Evolutionary conservation across 192 early-diverging fungal species (phyloP).

Genomic region (Coemansia reversa): DNA sequence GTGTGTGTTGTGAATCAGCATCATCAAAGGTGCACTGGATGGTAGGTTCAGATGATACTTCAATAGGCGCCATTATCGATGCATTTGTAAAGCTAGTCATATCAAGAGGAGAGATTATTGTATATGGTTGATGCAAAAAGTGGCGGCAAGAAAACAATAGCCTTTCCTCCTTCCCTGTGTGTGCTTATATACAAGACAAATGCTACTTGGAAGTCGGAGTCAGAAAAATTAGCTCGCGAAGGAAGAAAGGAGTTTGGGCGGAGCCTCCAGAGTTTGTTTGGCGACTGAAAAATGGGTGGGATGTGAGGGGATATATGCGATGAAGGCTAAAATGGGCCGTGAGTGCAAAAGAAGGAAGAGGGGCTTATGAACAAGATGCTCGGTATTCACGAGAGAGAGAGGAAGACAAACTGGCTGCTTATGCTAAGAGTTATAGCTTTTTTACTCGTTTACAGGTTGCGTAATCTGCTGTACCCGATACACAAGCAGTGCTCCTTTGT

Average conservation of each 20-base stretch:
- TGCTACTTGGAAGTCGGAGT: neutral
- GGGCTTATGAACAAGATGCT: neutral
- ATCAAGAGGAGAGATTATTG: neutral
- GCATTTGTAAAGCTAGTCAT: neutral
- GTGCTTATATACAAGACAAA: neutral
- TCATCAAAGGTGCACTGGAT: neutral
- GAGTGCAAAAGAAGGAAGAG: neutral
- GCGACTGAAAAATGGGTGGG: neutral
- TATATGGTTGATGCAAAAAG: neutral
- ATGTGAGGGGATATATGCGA: neutral
- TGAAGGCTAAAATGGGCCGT: neutral
- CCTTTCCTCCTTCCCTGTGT: neutral
- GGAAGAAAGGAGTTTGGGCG: neutral
- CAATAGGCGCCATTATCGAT: neutral
- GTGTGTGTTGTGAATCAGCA: neutral
- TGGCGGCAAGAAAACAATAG: neutral
- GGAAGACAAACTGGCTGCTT: neutral
- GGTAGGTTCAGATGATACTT: constrained; percentile 3
- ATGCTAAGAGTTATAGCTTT: neutral
- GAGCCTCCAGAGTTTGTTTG: neutral
- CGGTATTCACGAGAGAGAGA: no score
- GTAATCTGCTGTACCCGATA: no score
- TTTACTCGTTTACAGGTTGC: neutral
- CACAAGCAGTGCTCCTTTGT: no score
- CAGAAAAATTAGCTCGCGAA: neutral